phyloP scores from a whole-genome alignment of 768 basidiomycete species.

The Austroboletus eburneus region DNA sequence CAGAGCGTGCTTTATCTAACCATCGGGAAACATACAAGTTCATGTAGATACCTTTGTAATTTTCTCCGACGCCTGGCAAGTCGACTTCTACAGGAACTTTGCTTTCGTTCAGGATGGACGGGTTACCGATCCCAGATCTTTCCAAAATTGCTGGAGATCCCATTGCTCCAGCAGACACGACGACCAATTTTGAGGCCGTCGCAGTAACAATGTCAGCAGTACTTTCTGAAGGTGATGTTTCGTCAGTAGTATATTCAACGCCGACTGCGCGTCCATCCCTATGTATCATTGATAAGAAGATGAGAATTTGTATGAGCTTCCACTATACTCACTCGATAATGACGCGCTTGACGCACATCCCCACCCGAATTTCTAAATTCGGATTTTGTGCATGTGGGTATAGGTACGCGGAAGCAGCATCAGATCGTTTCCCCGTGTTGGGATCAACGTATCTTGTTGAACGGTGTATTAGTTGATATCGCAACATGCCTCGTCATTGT shows the following conservation, averaged over 20 bases:
- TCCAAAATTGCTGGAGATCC: constrained; percentile 56
- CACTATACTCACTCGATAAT: too few relatives aligned
- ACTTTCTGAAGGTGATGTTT: not conserved
- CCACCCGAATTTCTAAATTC: too few relatives aligned
- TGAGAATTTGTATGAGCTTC: too few relatives aligned
- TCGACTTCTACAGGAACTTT: constrained; percentile 31
- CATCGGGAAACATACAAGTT: too few relatives aligned
- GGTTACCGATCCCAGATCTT: constrained; percentile 65
- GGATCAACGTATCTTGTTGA: constrained; percentile 49
- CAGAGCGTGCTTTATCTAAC: too few relatives aligned
- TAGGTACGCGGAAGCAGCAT: too few relatives aligned
- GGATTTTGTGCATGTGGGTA: too few relatives aligned
- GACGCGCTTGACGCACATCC: too few relatives aligned
- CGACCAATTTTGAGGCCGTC: too few relatives aligned
- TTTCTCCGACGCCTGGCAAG: constrained; percentile 75
- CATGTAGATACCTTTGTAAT: constrained; percentile 42
- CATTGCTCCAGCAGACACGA: constrained; percentile 51
- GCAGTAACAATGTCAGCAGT: constrained; percentile 24
- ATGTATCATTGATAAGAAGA: too few relatives aligned
- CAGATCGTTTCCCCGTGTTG: constrained; percentile 33
- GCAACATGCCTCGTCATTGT: not conserved
- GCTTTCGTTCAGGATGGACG: constrained; percentile 31
- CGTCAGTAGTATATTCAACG: constrained; percentile 34
- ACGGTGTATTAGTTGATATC: not conserved
- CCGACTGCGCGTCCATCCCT: constrained; percentile 35